Percentiles rank a stretch among this genome's conserved stretches.
Conservation (phyloP, 495 filamentous ascomycete species). For the Aspergillus coremiiformis region DNA sequence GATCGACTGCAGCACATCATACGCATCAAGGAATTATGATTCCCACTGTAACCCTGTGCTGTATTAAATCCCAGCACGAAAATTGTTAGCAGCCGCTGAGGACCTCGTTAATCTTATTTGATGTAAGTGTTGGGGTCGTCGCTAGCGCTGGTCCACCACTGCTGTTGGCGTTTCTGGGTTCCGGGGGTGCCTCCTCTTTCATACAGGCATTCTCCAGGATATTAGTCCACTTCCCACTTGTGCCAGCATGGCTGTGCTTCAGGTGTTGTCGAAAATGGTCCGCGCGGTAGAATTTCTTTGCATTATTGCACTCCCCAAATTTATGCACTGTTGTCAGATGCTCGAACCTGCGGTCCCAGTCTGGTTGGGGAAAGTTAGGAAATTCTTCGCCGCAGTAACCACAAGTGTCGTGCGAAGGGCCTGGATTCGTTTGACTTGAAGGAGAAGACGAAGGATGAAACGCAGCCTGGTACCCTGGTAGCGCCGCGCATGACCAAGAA, state of each 20-base stretch:
- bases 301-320: slow-evolving; percentile 95
- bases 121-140: slow-evolving; percentile 22
- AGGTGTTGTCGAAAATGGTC: slow-evolving; percentile 98
- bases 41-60: not conserved
- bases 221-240: slow-evolving; percentile 98
- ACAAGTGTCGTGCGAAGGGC: slow-evolving; percentile 62
- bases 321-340: slow-evolving; percentile 91
- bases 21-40: not conserved
- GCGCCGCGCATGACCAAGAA: slow-evolving; percentile 92
- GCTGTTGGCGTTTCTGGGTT: slow-evolving; percentile 22
- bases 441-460: slow-evolving; percentile 67
- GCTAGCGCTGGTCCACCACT: slow-evolving; percentile 1
- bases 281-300: slow-evolving; percentile 96
- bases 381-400: slow-evolving; percentile 97
- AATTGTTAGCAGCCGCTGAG: slow-evolving; percentile 24
- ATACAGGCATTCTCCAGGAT: slow-evolving; percentile 95
- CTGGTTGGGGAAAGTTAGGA: slow-evolving; percentile 55
- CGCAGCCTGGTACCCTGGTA: slow-evolving; percentile 67
- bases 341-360: slow-evolving; percentile 79
- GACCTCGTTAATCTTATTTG: slow-evolving; percentile 35
- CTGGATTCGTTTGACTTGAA: slow-evolving; percentile 29
- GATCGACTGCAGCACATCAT: not conserved
- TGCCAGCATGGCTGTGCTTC: slow-evolving; percentile 95
- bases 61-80: not conserved
- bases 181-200: slow-evolving; percentile 70